Conservation (phyloP, 257 asterid genomes). For the Phtheirospermum japonicum region DNA sequence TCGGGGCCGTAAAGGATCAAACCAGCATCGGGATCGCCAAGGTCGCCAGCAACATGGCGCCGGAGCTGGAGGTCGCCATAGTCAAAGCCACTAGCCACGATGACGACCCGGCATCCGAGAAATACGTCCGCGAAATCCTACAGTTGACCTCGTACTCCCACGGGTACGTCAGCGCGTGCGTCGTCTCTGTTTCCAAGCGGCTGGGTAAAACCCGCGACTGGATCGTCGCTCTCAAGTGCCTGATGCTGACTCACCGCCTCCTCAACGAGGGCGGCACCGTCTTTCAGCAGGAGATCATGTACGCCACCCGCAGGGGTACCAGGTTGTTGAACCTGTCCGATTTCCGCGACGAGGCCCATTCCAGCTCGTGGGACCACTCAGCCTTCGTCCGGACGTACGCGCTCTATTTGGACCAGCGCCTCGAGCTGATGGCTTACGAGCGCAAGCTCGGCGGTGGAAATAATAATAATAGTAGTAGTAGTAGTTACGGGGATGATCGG, state of each 20-base stretch:
- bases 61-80: slow-evolving; percentile 79
- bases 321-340: slow-evolving; percentile 73
- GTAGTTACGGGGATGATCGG: neutral
- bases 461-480: too few relatives aligned
- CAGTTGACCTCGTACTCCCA: slow-evolving; percentile 61
- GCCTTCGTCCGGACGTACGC: slow-evolving; percentile 73
- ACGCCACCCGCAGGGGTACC: slow-evolving; percentile 72
- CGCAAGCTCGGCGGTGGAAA: slow-evolving; percentile 31
- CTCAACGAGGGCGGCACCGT: slow-evolving; percentile 62
- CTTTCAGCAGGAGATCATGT: slow-evolving; percentile 77
- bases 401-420: slow-evolving; percentile 69
- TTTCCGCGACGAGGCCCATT: slow-evolving; percentile 88
- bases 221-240: slow-evolving; percentile 81
- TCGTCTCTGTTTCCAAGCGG: slow-evolving; percentile 51
- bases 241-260: slow-evolving; percentile 64
- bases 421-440: slow-evolving; percentile 60
- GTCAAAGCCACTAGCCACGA: slow-evolving; percentile 88
- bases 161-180: slow-evolving; percentile 70
- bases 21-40: slow-evolving; percentile 81
- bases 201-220: slow-evolving; percentile 84
- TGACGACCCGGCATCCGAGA: slow-evolving; percentile 81
- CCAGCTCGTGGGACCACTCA: slow-evolving; percentile 78
- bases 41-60: slow-evolving; percentile 76
- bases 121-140: slow-evolving; percentile 62
- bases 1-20: slow-evolving; percentile 87